Percentiles rank a stretch among this genome's conserved stretches.
Conservation (phyloP, 495 filamentous ascomycete species). For the Penicillium macrosclerotiorum region DNA sequence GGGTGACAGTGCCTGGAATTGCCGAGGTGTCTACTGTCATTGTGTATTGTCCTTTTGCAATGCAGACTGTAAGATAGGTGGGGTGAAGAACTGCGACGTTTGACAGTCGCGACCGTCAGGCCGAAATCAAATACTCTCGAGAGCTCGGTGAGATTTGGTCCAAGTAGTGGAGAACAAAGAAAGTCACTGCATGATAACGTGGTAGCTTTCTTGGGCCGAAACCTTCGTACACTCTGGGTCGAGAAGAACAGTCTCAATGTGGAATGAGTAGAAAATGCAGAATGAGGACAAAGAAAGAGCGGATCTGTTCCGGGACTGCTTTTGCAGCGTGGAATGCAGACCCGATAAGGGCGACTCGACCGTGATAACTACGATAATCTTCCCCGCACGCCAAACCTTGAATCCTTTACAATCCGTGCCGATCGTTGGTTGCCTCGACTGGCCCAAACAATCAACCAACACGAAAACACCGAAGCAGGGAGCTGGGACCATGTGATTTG, state of each 20-base stretch:
- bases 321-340: constrained; percentile 7
- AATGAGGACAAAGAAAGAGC: neutral
- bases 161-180: neutral
- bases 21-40: constrained; percentile 42
- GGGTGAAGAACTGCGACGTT: neutral
- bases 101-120: too few species aligned
- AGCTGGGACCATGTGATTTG: too few species aligned
- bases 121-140: neutral
- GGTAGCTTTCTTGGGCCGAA: neutral
- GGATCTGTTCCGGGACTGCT: neutral
- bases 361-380: neutral
- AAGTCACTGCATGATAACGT: constrained; percentile 1
- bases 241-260: too few species aligned
- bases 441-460: too few species aligned
- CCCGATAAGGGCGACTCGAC: constrained; percentile 13
- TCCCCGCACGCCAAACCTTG: constrained; percentile 7
- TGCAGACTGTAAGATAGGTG: too few species aligned
- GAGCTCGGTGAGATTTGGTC: neutral
- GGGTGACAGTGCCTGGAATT: constrained; percentile 54
- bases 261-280: neutral
- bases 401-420: too few species aligned
- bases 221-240: too few species aligned
- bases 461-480: too few species aligned
- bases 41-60: too few species aligned
- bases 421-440: neutral